Conservation (phyloP, 352 stramenopile species). For the Phytopythium boreale region DNA sequence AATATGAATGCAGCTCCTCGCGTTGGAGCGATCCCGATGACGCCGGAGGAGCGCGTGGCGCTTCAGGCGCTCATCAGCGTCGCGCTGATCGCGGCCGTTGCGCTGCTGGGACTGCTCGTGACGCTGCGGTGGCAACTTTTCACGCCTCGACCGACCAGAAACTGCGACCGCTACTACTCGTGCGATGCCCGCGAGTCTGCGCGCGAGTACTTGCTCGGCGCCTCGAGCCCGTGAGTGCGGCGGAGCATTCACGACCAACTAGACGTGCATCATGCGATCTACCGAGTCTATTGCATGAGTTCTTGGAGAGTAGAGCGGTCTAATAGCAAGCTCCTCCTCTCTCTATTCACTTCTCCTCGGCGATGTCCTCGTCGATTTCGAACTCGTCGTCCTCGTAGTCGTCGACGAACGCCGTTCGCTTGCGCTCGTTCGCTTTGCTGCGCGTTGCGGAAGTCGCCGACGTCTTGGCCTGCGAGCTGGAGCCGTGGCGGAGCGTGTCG, state of each 20-base stretch:
- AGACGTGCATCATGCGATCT: neutral
- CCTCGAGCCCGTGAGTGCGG: neutral
- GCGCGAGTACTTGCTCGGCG: conserved; percentile 49
- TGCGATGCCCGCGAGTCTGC: conserved; percentile 40
- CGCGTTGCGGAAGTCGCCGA: too few relatives aligned
- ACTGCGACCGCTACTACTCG: conserved; percentile 27
- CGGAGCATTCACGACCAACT: neutral
- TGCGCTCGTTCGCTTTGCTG: conserved; percentile 4
- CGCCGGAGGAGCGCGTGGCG: conserved; percentile 17
- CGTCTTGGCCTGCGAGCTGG: conserved; percentile 7
- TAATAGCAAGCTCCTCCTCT: neutral
- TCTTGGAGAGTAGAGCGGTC: neutral
- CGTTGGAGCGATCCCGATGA: conserved; percentile 1
- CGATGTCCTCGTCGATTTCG: conserved; percentile 51
- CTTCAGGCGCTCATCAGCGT: conserved; percentile 27
- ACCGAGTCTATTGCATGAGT: neutral
- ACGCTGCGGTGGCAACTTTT: conserved; percentile 41
- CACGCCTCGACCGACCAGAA: conserved; percentile 5
- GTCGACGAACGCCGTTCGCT: conserved; percentile 12
- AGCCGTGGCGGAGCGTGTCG: conserved; percentile 7
- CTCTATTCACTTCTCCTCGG: conserved; percentile 16
- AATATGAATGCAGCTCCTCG: neutral
- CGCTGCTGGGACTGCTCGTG: conserved; percentile 30
- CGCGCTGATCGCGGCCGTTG: conserved; percentile 30
- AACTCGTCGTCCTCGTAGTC: conserved; percentile 41